Conservation (phyloP, 2,329 filamentous ascomycete species). For the Fusarium annulatum region DNA sequence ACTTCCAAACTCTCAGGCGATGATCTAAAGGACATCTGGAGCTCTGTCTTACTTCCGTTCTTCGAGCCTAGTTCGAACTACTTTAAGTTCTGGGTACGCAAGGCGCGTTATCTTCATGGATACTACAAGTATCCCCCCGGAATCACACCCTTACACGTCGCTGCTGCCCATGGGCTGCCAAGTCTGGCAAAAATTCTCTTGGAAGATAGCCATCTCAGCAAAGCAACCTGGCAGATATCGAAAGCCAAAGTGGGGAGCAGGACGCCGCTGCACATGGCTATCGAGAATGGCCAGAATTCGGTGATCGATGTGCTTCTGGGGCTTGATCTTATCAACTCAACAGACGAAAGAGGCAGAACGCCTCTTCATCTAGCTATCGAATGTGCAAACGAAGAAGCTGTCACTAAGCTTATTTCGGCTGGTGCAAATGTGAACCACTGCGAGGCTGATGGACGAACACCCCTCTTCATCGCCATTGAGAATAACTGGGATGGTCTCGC, state of each 20-base stretch:
- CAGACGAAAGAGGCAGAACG: neutral
- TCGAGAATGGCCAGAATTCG: neutral
- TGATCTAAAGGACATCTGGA: accelerated
- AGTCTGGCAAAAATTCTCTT: accelerated
- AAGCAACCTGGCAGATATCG: neutral
- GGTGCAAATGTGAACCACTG: neutral
- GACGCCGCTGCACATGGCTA: neutral
- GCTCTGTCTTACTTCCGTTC: accelerated
- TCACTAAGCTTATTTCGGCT: accelerated
- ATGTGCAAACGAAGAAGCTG: neutral
- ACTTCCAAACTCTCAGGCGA: accelerated
- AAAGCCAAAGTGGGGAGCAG: neutral
- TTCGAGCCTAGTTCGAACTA: neutral
- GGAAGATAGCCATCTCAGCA: accelerated
- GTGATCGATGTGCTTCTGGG: accelerated
- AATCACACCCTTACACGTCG: neutral
- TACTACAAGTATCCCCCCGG: neutral
- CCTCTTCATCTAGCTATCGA: neutral
- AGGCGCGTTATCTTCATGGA: neutral
- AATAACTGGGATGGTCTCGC: neutral
- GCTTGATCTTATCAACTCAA: neutral
- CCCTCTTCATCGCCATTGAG: neutral
- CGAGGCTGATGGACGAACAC: neutral
- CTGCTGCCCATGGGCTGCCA: accelerated
- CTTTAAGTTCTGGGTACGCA: neutral